Evolutionary conservation across 23 red algal genomes (phyloP).

Genomic region (Gracilariopsis chorda): DNA sequence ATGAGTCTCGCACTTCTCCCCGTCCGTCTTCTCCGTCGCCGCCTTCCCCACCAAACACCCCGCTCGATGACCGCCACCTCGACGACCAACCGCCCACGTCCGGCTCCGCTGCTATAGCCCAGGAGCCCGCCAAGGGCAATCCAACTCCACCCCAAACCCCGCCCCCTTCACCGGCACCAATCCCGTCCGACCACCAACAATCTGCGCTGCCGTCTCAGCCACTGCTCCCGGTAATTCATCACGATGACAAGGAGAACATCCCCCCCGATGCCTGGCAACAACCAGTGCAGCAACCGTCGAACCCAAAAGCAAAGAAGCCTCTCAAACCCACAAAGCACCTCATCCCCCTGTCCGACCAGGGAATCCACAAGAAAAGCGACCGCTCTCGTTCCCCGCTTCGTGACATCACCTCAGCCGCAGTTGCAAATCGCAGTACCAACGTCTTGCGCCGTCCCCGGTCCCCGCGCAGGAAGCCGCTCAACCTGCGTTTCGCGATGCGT

Average conservation of each 20-base stretch:
- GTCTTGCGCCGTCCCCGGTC: background rate
- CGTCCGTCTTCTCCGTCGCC: too few relatives aligned
- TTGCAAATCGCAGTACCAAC: background rate
- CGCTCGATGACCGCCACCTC: too few relatives aligned
- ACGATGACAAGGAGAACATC: constrained; percentile 9
- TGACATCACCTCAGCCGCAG: background rate
- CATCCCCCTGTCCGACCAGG: background rate
- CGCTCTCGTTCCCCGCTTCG: background rate
- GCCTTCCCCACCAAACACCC: too few relatives aligned
- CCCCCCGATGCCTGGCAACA: background rate
- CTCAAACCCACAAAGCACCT: background rate
- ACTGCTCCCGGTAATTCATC: background rate
- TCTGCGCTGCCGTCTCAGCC: background rate
- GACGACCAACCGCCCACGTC: too few relatives aligned
- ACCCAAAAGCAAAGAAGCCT: background rate
- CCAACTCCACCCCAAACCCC: background rate
- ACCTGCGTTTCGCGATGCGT: background rate
- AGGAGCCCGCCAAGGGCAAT: background rate
- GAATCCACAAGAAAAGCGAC: background rate
- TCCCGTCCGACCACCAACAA: background rate
- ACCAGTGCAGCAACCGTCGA: background rate
- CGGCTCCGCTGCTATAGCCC: too few relatives aligned
- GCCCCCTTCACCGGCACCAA: background rate
- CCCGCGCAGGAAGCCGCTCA: background rate
- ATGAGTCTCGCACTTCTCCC: too few relatives aligned